phyloP scores from a whole-genome alignment of 73 alveolate genomes.

The Durusdinium trenchii region DNA sequence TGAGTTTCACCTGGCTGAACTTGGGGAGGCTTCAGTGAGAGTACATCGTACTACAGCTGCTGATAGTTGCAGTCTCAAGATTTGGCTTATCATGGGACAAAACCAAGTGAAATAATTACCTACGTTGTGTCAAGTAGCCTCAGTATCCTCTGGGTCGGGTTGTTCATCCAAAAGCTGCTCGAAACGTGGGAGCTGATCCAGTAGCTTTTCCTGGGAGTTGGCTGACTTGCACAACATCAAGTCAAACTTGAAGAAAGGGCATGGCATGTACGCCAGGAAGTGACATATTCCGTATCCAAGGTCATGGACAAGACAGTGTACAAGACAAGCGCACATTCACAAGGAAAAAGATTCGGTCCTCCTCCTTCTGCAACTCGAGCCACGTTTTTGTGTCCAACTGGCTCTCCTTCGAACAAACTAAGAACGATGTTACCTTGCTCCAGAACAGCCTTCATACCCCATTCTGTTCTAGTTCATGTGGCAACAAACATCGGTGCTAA shows the following conservation, averaged over 20 bases:
- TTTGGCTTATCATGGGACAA: not conserved
- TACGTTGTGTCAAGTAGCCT: not conserved
- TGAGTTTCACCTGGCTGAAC: conserved; percentile 5
- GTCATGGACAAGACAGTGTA: no score
- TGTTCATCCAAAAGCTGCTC: conserved; percentile 81
- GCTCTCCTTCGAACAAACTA: conserved; percentile 21
- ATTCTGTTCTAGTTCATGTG: no score
- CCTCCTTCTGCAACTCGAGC: conserved; percentile 15
- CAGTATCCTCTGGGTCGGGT: conserved; percentile 22
- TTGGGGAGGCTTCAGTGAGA: not conserved
- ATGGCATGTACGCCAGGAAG: no score
- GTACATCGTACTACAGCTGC: no score
- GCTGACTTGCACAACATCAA: no score
- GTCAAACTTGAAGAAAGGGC: no score
- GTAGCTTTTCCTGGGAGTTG: not conserved
- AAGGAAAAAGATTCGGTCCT: no score
- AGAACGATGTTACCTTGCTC: no score
- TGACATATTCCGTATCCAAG: no score
- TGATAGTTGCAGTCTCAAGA: not conserved
- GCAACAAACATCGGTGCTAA: not conserved
- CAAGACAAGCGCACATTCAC: no score
- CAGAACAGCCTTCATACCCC: no score
- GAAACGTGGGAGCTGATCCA: conserved; percentile 52
- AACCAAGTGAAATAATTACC: not conserved
- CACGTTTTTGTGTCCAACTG: not conserved